Evolutionary conservation across 1,139 yeast species (phyloP).

Genomic region (Saccharomyces pastorianus): DNA sequence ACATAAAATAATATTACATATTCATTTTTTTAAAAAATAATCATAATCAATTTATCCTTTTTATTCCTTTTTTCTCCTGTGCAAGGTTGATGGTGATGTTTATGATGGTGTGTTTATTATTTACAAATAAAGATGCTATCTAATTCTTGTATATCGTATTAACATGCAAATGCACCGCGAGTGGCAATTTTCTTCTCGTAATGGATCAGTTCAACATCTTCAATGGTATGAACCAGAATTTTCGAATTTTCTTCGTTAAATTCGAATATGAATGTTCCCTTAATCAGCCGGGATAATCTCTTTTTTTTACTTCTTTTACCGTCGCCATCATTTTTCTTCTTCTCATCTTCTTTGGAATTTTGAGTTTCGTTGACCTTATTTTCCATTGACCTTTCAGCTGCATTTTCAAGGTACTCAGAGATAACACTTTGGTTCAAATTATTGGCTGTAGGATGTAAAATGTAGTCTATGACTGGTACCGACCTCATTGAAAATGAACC

Average conservation of each 20-base stretch:
- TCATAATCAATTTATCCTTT: no score
- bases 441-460: constrained; percentile 10
- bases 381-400: background rate
- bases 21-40: no score
- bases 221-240: constrained; percentile 67
- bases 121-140: background rate
- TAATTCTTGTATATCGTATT: background rate
- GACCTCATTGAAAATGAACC: constrained; percentile 9
- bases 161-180: constrained; percentile 13
- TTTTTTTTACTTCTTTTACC: constrained; percentile 14
- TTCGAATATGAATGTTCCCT: constrained; percentile 71
- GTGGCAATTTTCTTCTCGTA: constrained; percentile 22
- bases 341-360: constrained; percentile 1
- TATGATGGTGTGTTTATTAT: background rate
- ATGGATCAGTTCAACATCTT: constrained; percentile 62
- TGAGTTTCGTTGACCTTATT: background rate
- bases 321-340: background rate
- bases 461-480: constrained; percentile 12
- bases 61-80: no score
- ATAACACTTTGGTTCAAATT: background rate
- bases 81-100: background rate
- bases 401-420: background rate
- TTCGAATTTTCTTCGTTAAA: constrained; percentile 49
- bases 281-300: constrained; percentile 35
- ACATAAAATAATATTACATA: no score